phyloP scores from a whole-genome alignment of 192 early-diverging fungal species.

The Backusella circina region DNA sequence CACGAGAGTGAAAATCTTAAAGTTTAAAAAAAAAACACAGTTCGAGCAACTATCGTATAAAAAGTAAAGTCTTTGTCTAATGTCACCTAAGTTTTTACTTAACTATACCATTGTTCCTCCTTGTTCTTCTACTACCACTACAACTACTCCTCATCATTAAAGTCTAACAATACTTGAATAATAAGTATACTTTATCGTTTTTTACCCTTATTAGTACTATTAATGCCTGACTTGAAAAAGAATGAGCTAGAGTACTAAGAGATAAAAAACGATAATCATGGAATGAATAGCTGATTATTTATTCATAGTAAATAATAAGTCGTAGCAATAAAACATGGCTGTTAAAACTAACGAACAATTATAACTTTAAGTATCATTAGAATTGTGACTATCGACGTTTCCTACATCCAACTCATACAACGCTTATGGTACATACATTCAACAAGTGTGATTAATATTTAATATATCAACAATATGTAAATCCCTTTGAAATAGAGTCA shows the following conservation, averaged over 20 bases:
- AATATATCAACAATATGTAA: too few species aligned
- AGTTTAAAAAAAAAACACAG: background rate
- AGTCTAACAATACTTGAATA: background rate
- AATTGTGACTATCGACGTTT: too few species aligned
- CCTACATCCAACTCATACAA: too few species aligned
- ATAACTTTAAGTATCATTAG: background rate
- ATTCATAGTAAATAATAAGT: background rate
- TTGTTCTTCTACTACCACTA: background rate
- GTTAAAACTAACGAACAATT: background rate
- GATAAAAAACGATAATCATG: background rate
- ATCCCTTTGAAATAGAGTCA: background rate
- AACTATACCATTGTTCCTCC: background rate
- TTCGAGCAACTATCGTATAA: background rate
- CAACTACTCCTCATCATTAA: background rate
- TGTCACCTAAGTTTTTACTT: too few species aligned
- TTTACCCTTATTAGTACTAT: background rate
- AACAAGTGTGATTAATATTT: too few species aligned
- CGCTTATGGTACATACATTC: too few species aligned
- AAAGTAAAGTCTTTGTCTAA: background rate
- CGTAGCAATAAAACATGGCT: background rate
- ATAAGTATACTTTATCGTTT: background rate
- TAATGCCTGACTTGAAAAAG: background rate
- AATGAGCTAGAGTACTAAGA: background rate
- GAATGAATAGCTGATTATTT: background rate
- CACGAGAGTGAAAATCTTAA: too few species aligned